Conservation (phyloP, 2,329 filamentous ascomycete genomes). For the Penicillium sp. region DNA sequence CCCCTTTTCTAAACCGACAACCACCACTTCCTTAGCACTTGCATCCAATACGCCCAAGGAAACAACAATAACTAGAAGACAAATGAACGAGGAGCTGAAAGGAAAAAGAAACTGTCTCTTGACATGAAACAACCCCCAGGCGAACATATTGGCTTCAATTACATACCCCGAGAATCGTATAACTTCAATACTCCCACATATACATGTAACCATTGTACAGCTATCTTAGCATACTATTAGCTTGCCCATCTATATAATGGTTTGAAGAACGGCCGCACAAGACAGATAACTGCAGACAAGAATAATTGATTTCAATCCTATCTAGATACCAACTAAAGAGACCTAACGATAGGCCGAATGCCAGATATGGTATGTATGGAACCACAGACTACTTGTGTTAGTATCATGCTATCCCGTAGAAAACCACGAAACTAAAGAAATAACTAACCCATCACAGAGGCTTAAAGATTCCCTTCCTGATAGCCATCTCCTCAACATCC, state of each 20-base stretch:
- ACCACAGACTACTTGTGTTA: background rate
- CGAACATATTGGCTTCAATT: background rate
- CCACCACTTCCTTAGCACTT: background rate
- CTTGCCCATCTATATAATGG: background rate
- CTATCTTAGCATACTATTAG: background rate
- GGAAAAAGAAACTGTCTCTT: background rate
- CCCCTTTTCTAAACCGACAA: background rate
- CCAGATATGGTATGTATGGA: background rate
- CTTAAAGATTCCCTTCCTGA: constrained; percentile 19
- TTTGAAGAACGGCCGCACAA: too few species aligned
- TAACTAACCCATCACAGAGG: background rate
- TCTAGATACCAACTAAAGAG: background rate
- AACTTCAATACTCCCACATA: background rate
- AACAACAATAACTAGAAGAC: background rate
- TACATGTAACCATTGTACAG: background rate
- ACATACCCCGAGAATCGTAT: background rate
- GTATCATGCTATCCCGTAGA: background rate
- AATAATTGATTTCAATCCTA: background rate
- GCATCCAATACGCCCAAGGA: background rate
- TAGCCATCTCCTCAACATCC: constrained; percentile 18
- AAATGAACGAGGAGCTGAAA: background rate
- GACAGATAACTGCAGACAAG: background rate
- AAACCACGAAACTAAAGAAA: background rate
- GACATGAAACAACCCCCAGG: background rate
- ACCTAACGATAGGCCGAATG: background rate